Evolutionary conservation across 352 stramenopile species (phyloP), one percentile per base, ranked within the genome.

Genomic region (Globisporangium middletonii): DNA sequence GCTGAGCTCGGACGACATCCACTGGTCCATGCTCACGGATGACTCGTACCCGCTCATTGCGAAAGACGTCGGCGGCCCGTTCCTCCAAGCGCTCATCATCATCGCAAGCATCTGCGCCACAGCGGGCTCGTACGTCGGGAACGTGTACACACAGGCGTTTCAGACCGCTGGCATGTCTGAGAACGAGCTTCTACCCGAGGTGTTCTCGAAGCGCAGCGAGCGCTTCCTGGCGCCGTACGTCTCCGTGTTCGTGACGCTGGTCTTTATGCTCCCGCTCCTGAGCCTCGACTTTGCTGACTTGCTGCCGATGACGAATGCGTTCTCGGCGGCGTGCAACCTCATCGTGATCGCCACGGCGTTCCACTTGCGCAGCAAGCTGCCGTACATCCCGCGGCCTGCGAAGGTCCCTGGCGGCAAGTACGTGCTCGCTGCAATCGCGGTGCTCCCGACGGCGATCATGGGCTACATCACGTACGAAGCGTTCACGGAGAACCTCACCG

Each of bases 301-400:
- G 47, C 54, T 97, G 5, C 72, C 84, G 16, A 79, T 98, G 65
- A 77, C 96, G 18, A 98, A 98, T 68, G 86, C 94, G 8, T 93
- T 95, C 57, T 96, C 95, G 45, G 77, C 82, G 15, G 70, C 85
- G 19, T 68, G 85, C 15, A 69, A 98, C 45, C 44, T 98, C 4
- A 63, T 98, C 35, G 92, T 98, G 57, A 96, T 98, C 61, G 72
- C 68, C 13, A 82, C 94, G 0, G 88, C 95, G 69, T 74, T 98
- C 50, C 84, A 92, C 33, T 71, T 98, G 8, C 83, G 95, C 4
- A 57, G 83, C 6, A 78, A 71, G 47, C 57, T 85, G 50, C 78
- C 79, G 9, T 85, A 89, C 65, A 81, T 95, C 59, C 60, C 74
- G 33, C 77, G 87, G 2, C 83, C 85, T 0, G 86, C 68, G 30